Evolutionary conservation across 768 basidiomycete genomes (phyloP).

Genomic region (Sporobolomyces roseus): DNA sequence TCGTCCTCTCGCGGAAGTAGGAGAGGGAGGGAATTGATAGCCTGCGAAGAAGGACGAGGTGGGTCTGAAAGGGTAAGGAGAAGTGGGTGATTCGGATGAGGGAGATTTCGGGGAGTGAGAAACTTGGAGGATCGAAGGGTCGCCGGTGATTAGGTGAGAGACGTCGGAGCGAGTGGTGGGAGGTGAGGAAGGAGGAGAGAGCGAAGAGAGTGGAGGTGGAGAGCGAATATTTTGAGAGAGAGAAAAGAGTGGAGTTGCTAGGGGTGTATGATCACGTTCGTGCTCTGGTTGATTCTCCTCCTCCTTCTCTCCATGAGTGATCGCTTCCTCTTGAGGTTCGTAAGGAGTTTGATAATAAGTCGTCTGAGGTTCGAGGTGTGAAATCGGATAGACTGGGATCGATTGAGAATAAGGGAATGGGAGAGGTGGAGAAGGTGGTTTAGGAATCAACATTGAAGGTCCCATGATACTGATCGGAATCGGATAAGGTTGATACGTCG

Average conservation of each 20-base stretch:
- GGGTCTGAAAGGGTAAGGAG: neutral
- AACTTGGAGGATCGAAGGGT: too few species aligned
- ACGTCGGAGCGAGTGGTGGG: neutral
- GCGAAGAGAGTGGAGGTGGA: neutral
- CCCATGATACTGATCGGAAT: neutral
- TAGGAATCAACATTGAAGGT: neutral
- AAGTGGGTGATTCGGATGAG: neutral
- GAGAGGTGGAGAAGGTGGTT: constrained; percentile 9
- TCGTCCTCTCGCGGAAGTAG: constrained; percentile 2
- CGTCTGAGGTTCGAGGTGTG: too few species aligned
- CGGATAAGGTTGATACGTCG: too few species aligned
- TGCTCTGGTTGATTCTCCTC: neutral
- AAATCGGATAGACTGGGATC: neutral
- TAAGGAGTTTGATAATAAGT: too few species aligned
- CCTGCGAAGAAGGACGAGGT: neutral
- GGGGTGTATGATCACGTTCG: too few species aligned
- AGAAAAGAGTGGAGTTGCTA: neutral
- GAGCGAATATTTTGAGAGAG: neutral
- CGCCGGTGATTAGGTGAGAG: too few species aligned
- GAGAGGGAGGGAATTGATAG: neutral
- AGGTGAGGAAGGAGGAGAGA: neutral
- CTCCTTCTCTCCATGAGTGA: too few species aligned
- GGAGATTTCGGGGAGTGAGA: too few species aligned
- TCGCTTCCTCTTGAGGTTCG: too few species aligned
- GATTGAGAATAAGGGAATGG: neutral